phyloP scores from a whole-genome alignment of 1,139 yeast species.

The Kodamaea ohmeri region DNA sequence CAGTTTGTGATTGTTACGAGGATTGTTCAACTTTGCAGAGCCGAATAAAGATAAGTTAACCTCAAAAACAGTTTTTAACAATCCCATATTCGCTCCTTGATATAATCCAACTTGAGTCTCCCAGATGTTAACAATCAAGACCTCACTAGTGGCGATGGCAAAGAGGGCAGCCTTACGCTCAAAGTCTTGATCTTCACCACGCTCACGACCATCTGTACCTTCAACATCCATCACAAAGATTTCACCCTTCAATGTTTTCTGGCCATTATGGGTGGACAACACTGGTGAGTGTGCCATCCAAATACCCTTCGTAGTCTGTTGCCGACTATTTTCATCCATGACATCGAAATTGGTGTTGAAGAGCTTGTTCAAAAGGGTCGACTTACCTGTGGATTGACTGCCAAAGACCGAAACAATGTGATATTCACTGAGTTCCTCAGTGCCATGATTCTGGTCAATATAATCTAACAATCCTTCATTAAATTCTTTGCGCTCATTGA shows the following conservation, averaged over 20 bases:
- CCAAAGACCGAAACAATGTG: conserved; percentile 96
- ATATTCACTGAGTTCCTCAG: conserved; percentile 55
- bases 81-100: conserved; percentile 97
- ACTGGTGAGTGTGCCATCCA: conserved; percentile 74
- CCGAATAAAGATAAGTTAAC: conserved; percentile 85
- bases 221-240: conserved; percentile 94
- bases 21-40: conserved; percentile 31
- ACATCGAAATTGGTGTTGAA: conserved; percentile 89
- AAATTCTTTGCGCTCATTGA: conserved; percentile 74
- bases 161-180: conserved; percentile 94
- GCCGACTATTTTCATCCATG: conserved; percentile 79
- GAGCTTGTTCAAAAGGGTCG: conserved; percentile 79
- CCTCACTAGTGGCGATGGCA: conserved; percentile 89
- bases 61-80: conserved; percentile 91
- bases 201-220: conserved; percentile 96
- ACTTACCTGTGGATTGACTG: conserved; percentile 94
- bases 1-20: conserved; percentile 55
- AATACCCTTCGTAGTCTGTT: conserved; percentile 93
- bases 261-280: conserved; percentile 25
- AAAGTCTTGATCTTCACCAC: conserved; percentile 98
- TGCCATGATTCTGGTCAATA: conserved; percentile 34
- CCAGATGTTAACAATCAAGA: conserved; percentile 91
- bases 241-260: conserved; percentile 21
- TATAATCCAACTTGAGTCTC: conserved; percentile 95
- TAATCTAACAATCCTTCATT: conserved; percentile 38